phyloP scores from a whole-genome alignment of 2,329 filamentous ascomycete genomes.

The Lachnellula occidentalis region DNA sequence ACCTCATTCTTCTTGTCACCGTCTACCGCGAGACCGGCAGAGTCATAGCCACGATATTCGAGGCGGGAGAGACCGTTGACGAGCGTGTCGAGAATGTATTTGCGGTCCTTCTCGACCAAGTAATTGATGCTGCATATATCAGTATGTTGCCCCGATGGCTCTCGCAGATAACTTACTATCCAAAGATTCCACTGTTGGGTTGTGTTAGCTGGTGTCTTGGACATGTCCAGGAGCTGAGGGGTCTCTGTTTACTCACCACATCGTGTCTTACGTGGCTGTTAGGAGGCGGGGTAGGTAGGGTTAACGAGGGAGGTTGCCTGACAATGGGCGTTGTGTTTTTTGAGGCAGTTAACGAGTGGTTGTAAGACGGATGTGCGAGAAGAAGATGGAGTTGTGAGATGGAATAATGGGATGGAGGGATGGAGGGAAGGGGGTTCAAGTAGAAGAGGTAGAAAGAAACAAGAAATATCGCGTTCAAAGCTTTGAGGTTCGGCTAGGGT shows the following conservation, averaged over 20 bases:
- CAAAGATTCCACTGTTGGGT: slow-evolving; percentile 11
- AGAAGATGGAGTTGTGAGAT: not conserved
- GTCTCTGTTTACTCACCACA: slow-evolving; percentile 12
- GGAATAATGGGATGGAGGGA: not conserved
- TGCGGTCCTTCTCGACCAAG: slow-evolving; percentile 96
- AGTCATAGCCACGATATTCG: slow-evolving; percentile 98
- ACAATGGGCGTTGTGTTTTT: not conserved
- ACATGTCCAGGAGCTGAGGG: slow-evolving; percentile 1
- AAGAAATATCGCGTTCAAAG: too few relatives aligned
- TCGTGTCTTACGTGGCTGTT: slow-evolving; percentile 1
- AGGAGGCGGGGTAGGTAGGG: not conserved
- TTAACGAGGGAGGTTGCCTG: not conserved
- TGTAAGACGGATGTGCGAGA: not conserved
- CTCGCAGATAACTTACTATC: slow-evolving; percentile 7
- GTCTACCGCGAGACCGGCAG: slow-evolving; percentile 90
- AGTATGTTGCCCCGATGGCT: not conserved
- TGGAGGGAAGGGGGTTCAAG: not conserved
- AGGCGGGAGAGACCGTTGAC: slow-evolving; percentile 94
- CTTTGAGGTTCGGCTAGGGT: not conserved
- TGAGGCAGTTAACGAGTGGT: slow-evolving; percentile 1
- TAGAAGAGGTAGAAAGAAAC: not conserved
- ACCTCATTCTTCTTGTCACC: slow-evolving; percentile 99
- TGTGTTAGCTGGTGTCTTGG: slow-evolving; percentile 1
- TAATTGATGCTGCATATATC: slow-evolving; percentile 56
- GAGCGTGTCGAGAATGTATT: slow-evolving; percentile 91